phyloP scores from a whole-genome alignment of 257 asterid species.

The Solanum clarkiae region DNA sequence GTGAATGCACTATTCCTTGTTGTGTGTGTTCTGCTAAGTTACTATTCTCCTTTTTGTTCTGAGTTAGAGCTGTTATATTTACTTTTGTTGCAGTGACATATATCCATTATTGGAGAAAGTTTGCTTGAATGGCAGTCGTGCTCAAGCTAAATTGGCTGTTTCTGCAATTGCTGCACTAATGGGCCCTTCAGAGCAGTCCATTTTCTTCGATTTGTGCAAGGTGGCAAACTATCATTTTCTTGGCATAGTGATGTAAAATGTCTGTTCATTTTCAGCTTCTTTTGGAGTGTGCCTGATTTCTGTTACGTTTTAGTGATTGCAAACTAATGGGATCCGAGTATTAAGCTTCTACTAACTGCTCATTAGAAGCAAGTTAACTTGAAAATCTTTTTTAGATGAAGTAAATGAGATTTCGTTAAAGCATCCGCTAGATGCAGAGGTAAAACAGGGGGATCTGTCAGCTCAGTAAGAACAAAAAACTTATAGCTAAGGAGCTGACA shows the following conservation, averaged over 20 bases:
- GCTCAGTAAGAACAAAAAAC: too few species aligned
- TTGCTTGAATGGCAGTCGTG: constrained; percentile 68
- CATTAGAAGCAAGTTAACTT: neutral
- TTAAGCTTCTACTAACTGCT: neutral
- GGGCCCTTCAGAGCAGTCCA: constrained; percentile 33
- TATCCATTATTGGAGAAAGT: constrained; percentile 60
- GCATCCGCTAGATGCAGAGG: too few species aligned
- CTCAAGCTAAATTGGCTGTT: constrained; percentile 65
- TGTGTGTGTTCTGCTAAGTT: neutral
- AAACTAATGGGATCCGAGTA: neutral
- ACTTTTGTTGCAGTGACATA: constrained; percentile 41
- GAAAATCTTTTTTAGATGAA: too few species aligned
- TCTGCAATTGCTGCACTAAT: constrained; percentile 59
- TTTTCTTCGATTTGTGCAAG: constrained; percentile 55
- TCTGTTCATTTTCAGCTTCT: neutral
- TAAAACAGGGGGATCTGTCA: too few species aligned
- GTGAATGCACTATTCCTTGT: neutral
- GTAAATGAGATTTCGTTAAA: too few species aligned
- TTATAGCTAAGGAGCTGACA: too few species aligned
- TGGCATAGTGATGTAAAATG: neutral
- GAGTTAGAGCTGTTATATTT: neutral
- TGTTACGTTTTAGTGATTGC: neutral
- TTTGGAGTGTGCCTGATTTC: neutral
- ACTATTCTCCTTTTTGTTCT: neutral
- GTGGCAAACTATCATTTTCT: constrained; percentile 16